phyloP scores from a whole-genome alignment of 2,329 filamentous ascomycete genomes.

The Cladophialophora yegresii region DNA sequence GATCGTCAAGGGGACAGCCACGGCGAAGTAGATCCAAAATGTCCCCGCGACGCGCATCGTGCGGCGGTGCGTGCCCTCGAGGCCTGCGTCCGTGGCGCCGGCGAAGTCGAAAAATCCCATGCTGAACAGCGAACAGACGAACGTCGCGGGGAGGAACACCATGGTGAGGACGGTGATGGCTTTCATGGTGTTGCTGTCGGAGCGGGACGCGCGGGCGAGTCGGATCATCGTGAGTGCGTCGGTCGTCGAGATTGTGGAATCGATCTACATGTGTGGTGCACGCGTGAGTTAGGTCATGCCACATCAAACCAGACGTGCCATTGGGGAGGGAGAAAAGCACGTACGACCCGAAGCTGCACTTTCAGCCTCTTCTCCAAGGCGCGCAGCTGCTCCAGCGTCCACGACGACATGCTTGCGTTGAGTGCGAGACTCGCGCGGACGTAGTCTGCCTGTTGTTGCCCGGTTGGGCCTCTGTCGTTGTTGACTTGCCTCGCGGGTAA shows the following conservation, averaged over 20 bases:
- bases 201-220: conserved; percentile 9
- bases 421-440: conserved; percentile 1
- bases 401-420: conserved; percentile 12
- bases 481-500: not conserved
- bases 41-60: conserved; percentile 8
- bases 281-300: not conserved
- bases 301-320: not conserved
- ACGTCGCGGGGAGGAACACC: conserved; percentile 42
- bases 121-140: conserved; percentile 37
- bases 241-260: conserved; percentile 14
- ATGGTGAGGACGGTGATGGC: conserved; percentile 43
- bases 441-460: conserved; percentile 2
- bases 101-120: conserved; percentile 24
- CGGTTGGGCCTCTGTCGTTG: not conserved
- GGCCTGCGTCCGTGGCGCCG: not conserved
- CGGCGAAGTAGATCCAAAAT: conserved; percentile 26
- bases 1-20: conserved; percentile 20
- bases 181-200: conserved; percentile 35
- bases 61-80: not conserved
- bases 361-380: conserved; percentile 11
- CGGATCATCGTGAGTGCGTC: conserved; percentile 20
- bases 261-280: conserved; percentile 10
- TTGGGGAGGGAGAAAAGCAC: not conserved
- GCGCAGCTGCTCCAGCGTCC: conserved; percentile 13
- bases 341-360: conserved; percentile 13